Base-by-base conservation (phyloP, 495 filamentous ascomycete species). In the Hypoxylon trugodes region DNA sequence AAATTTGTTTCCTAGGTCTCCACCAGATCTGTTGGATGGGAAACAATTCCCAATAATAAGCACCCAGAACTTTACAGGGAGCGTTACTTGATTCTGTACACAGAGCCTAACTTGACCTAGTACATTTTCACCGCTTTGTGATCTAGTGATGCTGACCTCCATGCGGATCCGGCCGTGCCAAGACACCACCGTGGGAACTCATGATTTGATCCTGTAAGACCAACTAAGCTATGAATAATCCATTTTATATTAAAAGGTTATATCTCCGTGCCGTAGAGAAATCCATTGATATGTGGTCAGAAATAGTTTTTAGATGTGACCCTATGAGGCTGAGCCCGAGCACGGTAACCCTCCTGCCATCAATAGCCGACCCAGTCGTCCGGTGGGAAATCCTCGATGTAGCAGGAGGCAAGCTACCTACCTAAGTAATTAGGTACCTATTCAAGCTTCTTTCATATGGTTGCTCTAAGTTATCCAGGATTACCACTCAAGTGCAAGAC, bases 121-220 rank as follows among this genome's bases (percentile, higher is more conserved):
- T 9, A 30, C 26, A 48, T 21, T 19, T 13, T 50, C 30, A 22
- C 6, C 2, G 30, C 9, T 28, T 16, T 24, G 6, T 19, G 36
- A 50, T 50, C 46, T 35, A 22, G 18, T 30, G 25, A 36, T 50
- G 46, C 46, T 33, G 16, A 33, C 30, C 28, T 45, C 1, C 10
- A 15, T 36, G n/a, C 32, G 33, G 25, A 12, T 13, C 9, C 10
- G 10, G 26, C 28, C 21, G 21, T n/a, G 32, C 47, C 47, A 51
- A 51, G 32, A 38, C n/a, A 36, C n/a, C 10, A 22, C 8, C 13
- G 7, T n/a, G 25, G 47, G 19, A 26, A 51, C 19, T 51, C 10
- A 38, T 38, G 19, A 22, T 36, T 21, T 16, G 1, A 9, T 38
- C 47, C 19, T 12, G 21, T 24, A 6, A 10, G 19, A 38, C 26